Base-by-base conservation (phyloP, 2,329 filamentous ascomycete species). In the Aspergillus caelatus region DNA sequence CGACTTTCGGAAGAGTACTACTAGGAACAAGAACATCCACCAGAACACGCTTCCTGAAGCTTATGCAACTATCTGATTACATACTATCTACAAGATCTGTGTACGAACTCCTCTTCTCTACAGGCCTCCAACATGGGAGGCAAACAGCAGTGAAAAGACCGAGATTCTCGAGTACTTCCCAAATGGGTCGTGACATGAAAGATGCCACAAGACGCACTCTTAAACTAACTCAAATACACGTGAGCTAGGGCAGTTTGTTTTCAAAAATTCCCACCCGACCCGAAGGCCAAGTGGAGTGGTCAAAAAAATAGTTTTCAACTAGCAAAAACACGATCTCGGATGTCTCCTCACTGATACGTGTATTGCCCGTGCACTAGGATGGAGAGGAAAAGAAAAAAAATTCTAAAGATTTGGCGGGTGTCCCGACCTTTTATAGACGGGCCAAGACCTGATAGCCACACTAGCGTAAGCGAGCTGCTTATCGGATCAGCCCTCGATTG, bases 301-400 rank as follows among this genome's bases (percentile, higher is more conserved):
- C 90, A 91, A 86, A 84, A 85, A 77, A 82, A 84, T 91, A 91
- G 89, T 91, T 91, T 91, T 91, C 89, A 92, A 91, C 89, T 91
- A 92, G 90, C 90, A 92, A 92, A 91, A 92, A 92, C 85, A 86
- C 86, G 86, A 87, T 88, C 89, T 93, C 91, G 88, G 91, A 92
- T 88, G 86, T 88, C 89, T 92, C 90, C 88, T 93, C 90, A 93
- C 88, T 90, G 89, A 87, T 87, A 89, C 86, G 86, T 88, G 86
- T 91, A 90, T 90, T 86, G 89, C 90, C 89, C 88, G 81, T 89
- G 77, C 77, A 79, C 77, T 71, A 78, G 76, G 76, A 79, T 79
- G 72, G 60, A 72, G 68, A 75, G 73, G 63, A 72, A 79, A 78
- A 73, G 68, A 72, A 75, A 67, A 72, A 72, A 48, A 68, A 46